Evolutionary conservation across 495 filamentous ascomycete genomes (phyloP).

Genomic region (Trichocladium uniseriatum): DNA sequence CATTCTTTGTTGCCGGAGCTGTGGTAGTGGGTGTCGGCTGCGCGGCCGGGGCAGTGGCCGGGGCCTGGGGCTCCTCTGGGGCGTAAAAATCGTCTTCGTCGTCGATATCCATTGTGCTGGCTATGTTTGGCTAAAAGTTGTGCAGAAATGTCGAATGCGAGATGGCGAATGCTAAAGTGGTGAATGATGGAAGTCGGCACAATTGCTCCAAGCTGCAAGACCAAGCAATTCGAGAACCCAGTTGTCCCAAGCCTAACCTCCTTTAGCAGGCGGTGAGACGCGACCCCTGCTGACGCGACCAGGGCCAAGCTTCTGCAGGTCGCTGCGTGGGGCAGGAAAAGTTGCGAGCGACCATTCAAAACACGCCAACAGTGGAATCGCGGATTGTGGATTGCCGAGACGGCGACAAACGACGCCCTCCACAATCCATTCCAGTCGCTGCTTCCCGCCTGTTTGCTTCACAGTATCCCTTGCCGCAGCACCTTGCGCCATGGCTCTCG

Average conservation of each 20-base stretch:
- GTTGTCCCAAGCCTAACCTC: not conserved
- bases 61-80: conserved; percentile 35
- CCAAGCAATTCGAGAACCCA: too few relatives aligned
- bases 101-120: conserved; percentile 50
- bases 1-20: conserved; percentile 15
- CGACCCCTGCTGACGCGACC: conserved; percentile 8
- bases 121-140: too few relatives aligned
- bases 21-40: conserved; percentile 13
- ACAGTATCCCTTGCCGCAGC: conserved; percentile 1
- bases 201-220: too few relatives aligned
- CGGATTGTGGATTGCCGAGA: not conserved
- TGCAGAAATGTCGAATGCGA: too few relatives aligned
- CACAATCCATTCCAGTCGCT: conserved; percentile 8
- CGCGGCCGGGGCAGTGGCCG: too few relatives aligned
- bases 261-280: conserved; percentile 25
- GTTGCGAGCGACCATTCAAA: conserved; percentile 4
- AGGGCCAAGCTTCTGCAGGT: conserved; percentile 9
- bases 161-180: too few relatives aligned
- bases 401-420: conserved; percentile 4
- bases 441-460: too few relatives aligned
- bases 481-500: conserved; percentile 35
- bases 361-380: conserved; percentile 3
- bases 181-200: too few relatives aligned
- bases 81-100: conserved; percentile 65
- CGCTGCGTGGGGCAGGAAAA: conserved; percentile 15